Conservation (phyloP, 225 moss, liverwort and hornwort genomes). For the Ulota crispa region DNA sequence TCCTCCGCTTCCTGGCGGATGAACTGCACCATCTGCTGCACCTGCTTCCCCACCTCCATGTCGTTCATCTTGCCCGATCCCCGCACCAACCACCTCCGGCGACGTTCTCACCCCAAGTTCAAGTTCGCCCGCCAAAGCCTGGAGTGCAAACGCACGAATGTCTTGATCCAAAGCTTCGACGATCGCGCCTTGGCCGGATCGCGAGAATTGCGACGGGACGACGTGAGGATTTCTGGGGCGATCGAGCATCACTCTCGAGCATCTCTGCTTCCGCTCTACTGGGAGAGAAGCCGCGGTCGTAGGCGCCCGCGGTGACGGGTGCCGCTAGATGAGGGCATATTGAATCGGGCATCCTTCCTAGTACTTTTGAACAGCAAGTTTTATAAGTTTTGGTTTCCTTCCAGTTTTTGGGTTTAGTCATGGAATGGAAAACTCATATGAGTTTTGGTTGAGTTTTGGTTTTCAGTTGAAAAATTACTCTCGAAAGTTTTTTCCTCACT, state of each 20-base stretch:
- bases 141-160: neutral
- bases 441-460: too few species aligned
- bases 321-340: neutral
- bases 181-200: neutral
- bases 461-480: too few species aligned
- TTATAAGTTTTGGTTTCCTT: too few species aligned
- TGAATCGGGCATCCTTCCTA: too few species aligned
- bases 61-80: slow-evolving; percentile 57
- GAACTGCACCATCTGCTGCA: slow-evolving; percentile 80
- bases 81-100: neutral
- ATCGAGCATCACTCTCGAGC: neutral
- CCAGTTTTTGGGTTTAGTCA: too few species aligned
- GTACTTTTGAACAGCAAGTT: too few species aligned
- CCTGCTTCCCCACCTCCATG: slow-evolving; percentile 67
- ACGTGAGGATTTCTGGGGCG: neutral
- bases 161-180: neutral
- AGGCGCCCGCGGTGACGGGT: slow-evolving; percentile 10
- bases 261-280: neutral
- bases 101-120: neutral
- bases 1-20: slow-evolving; percentile 82
- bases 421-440: too few species aligned
- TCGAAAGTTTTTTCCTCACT: too few species aligned
- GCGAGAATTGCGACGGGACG: neutral
- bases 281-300: neutral
- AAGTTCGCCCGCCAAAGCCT: neutral